phyloP scores from a whole-genome alignment of 164 flowering plant genomes.

The Vitis cinerea region DNA sequence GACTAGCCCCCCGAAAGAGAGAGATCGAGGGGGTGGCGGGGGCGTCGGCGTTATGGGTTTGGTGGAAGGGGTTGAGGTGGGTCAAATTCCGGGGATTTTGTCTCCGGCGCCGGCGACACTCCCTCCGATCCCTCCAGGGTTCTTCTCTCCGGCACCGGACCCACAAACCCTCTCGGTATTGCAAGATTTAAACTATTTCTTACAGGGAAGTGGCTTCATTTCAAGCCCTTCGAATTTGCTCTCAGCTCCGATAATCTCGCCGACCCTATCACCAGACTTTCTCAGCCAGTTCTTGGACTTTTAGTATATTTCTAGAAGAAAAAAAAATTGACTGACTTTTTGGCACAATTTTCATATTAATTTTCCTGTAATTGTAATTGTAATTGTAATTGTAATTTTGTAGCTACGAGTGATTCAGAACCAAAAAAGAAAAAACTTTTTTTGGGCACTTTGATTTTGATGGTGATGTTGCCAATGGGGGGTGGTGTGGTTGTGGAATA shows the following conservation, averaged over 20 bases:
- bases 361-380: too few species aligned
- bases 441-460: too few species aligned
- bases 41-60: not conserved
- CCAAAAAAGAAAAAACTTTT: too few species aligned
- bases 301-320: constrained; percentile 8
- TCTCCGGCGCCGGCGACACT: constrained; percentile 74
- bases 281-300: constrained; percentile 45
- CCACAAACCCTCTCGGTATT: constrained; percentile 22
- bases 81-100: constrained; percentile 57
- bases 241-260: constrained; percentile 44
- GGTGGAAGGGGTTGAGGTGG: constrained; percentile 27
- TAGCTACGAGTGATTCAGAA: too few species aligned
- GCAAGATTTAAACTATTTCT: constrained; percentile 48
- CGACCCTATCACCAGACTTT: constrained; percentile 42
- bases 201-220: constrained; percentile 30
- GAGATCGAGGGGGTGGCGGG: not conserved
- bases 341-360: too few species aligned
- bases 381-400: too few species aligned
- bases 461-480: too few species aligned
- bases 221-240: constrained; percentile 48
- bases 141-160: constrained; percentile 58
- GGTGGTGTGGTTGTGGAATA: too few species aligned
- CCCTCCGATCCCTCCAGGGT: constrained; percentile 51
- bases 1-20: constrained; percentile 40
- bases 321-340: too few species aligned